Evolutionary conservation across 2,329 filamentous ascomycete species (phyloP).

Genomic region (Chrysoporthe puriensis): DNA sequence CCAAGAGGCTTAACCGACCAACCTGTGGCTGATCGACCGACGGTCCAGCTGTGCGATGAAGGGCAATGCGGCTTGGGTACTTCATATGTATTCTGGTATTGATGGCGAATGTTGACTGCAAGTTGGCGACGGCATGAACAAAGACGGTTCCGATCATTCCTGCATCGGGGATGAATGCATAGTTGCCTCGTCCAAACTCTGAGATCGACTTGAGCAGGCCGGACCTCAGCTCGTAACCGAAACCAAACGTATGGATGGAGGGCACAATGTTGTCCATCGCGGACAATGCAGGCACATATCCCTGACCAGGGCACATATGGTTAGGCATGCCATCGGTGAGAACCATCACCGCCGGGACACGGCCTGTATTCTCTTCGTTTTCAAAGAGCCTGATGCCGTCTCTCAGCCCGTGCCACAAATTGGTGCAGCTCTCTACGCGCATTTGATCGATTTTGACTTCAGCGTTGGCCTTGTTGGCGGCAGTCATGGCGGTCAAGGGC

Average conservation of each 20-base stretch:
- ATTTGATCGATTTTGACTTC: constrained; percentile 49
- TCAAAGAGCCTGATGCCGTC: constrained; percentile 55
- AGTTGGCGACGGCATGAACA: constrained; percentile 63
- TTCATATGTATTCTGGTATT: constrained; percentile 48
- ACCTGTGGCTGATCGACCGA: constrained; percentile 43
- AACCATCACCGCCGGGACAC: constrained; percentile 56
- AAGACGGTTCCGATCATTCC: constrained; percentile 67
- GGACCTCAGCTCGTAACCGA: constrained; percentile 53
- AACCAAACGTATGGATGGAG: constrained; percentile 58
- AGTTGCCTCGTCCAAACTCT: constrained; percentile 60
- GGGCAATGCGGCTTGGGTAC: constrained; percentile 41
- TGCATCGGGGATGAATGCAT: constrained; percentile 64
- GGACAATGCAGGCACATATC: constrained; percentile 59
- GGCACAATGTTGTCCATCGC: constrained; percentile 45
- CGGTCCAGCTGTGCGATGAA: constrained; percentile 46
- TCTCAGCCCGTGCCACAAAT: constrained; percentile 61
- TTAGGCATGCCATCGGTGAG: constrained; percentile 61
- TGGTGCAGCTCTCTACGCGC: constrained; percentile 46
- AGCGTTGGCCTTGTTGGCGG: constrained; percentile 47
- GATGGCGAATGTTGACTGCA: constrained; percentile 61
- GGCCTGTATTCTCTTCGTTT: constrained; percentile 36
- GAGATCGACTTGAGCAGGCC: constrained; percentile 63
- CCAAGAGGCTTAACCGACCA: constrained; percentile 16
- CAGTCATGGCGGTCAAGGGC: constrained; percentile 51
- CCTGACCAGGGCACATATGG: constrained; percentile 53